These are phyloP conservation scores for Melaleuca alternifolia DNA, from an alignment of 345 rosid species.

Conservation along the genomic window DNA sequence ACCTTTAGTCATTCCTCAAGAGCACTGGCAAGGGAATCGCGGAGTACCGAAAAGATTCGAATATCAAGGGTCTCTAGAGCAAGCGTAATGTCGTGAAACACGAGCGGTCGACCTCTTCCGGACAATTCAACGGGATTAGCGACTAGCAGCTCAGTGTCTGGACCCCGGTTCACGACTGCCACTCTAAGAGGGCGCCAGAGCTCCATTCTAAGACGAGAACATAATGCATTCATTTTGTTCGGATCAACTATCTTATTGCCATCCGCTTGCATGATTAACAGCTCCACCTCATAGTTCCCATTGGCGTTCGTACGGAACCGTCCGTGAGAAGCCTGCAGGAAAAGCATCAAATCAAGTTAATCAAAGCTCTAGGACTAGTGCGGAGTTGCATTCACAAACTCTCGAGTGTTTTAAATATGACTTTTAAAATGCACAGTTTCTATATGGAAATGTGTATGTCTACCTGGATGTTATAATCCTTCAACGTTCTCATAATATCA, in stretches of 20 bases:
- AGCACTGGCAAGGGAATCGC: background rate
- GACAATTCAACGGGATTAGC: slow-evolving; percentile 92
- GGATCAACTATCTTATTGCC: slow-evolving; percentile 59
- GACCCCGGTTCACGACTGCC: slow-evolving; percentile 67
- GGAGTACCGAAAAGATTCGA: slow-evolving; percentile 77
- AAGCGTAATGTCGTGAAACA: slow-evolving; percentile 73
- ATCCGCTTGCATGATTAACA: slow-evolving; percentile 54
- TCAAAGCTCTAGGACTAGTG: background rate
- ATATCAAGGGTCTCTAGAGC: slow-evolving; percentile 72
- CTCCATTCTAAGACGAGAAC: slow-evolving; percentile 56
- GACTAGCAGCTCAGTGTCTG: slow-evolving; percentile 82
- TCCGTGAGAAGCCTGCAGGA: slow-evolving; percentile 45
- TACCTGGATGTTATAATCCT: slow-evolving; percentile 64
- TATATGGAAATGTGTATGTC: background rate
- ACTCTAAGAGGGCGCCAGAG: slow-evolving; percentile 79
- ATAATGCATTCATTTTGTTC: slow-evolving; percentile 54
- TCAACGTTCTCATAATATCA: slow-evolving; percentile 55
- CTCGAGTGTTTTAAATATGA: background rate
- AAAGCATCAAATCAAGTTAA: background rate
- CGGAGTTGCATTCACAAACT: background rate
- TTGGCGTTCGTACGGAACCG: slow-evolving; percentile 33
- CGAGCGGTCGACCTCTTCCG: slow-evolving; percentile 92
- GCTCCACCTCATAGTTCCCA: slow-evolving; percentile 44
- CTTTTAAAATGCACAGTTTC: background rate
- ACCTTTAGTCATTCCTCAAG: background rate